Base-by-base conservation (phyloP, 495 filamentous ascomycete species). In the Tuber microsphaerosporum region DNA sequence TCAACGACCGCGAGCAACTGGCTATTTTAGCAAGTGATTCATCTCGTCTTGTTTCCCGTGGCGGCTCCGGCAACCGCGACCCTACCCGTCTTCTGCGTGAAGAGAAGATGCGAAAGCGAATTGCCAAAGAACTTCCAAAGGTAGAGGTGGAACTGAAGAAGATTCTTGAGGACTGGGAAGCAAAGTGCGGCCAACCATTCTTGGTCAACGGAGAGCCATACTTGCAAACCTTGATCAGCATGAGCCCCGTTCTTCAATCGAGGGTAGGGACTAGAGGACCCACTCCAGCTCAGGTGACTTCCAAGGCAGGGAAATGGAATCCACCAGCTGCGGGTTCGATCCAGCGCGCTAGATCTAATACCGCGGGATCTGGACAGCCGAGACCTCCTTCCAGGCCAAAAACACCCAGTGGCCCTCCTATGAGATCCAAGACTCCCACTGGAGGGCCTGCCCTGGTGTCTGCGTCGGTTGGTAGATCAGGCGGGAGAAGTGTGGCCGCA, bases 71-170 rank as follows among this genome's bases (percentile, higher is more conserved):
- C 83, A 90, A 89, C 81, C 91, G 95, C 80, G 95, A 99, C 83
- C 95, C 95, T 0, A 94, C 93, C 42, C 93, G 96, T 83, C 87
- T 99, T n/a, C 86, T 99, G 43, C 88, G 95, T 39, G 95, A 99
- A 82, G 95, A 99, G 85, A 98, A 97, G 87, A 95, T 97, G 93
- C 89, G 95, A 61, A 99, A 98, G 88, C 87, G 94, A 41, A 97
- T 98, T 75, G 87, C 93, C 22, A 97, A 97, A 84, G 95, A 99
- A 78, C 86, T 99, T 68, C 95, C 95, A 9, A 98, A 95, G 84
- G 86, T 99, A 22, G 92, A 93, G 73, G 86, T 87, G 0, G 94
- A 98, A 16, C 86, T 99, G 65, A 89, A 88, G 76, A 96, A 91
- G 80, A 86, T 88, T 68, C 86, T 99, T 43, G 94, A 96, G 84